Percentiles rank a stretch among this genome's conserved stretches.
Evolutionary conservation across 2,329 filamentous ascomycete genomes (phyloP).

Genomic region (Pseudogymnoascus sp.): DNA sequence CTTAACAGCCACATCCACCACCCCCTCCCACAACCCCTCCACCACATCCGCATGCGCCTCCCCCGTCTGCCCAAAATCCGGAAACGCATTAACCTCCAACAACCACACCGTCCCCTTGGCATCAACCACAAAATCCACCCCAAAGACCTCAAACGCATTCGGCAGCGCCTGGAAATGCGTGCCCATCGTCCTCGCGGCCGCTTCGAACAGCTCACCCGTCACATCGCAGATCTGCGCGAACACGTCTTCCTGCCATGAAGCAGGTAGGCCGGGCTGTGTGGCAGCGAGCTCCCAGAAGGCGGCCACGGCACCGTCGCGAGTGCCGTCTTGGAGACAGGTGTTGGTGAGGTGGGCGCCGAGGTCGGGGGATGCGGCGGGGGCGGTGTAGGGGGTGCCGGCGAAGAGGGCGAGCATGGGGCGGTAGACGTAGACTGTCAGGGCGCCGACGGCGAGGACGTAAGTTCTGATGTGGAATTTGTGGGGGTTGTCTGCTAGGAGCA

Average conservation of each 20-base stretch:
- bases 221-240: slow-evolving; percentile 67
- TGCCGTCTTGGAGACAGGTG: slow-evolving; percentile 72
- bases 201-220: slow-evolving; percentile 76
- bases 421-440: slow-evolving; percentile 79
- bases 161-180: slow-evolving; percentile 86
- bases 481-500: slow-evolving; percentile 58
- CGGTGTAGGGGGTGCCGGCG: slow-evolving; percentile 63
- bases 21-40: slow-evolving; percentile 66
- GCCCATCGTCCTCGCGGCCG: slow-evolving; percentile 73
- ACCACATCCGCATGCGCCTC: slow-evolving; percentile 65
- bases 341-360: slow-evolving; percentile 84
- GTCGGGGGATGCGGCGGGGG: slow-evolving; percentile 47
- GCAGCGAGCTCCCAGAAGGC: slow-evolving; percentile 63
- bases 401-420: slow-evolving; percentile 88
- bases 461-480: slow-evolving; percentile 93
- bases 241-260: slow-evolving; percentile 49
- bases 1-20: slow-evolving; percentile 59
- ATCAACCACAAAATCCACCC: slow-evolving; percentile 83
- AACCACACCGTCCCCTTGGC: slow-evolving; percentile 58
- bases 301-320: slow-evolving; percentile 58
- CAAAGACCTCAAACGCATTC: slow-evolving; percentile 88
- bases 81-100: slow-evolving; percentile 91
- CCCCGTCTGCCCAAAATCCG: slow-evolving; percentile 91
- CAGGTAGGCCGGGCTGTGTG: slow-evolving; percentile 22
- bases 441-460: slow-evolving; percentile 77